phyloP scores from a whole-genome alignment of 2,329 filamentous ascomycete genomes.

The Pochonia chlamydosporia region DNA sequence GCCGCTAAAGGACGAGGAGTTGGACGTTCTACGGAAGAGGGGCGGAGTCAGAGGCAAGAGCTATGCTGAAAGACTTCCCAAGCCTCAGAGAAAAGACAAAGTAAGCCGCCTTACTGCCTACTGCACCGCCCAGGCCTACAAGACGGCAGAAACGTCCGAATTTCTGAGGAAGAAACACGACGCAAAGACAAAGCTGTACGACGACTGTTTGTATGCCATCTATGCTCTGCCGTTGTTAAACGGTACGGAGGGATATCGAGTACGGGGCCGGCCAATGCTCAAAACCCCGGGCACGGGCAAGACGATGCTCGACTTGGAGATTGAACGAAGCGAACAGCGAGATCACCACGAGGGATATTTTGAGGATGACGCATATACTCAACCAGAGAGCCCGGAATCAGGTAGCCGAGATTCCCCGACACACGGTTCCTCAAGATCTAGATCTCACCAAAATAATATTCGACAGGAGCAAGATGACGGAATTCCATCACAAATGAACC shows the following conservation, averaged over 20 bases:
- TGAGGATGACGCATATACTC: slow-evolving; percentile 60
- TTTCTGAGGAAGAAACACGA: slow-evolving; percentile 85
- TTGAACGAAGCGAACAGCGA: slow-evolving; percentile 84
- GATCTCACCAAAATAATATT: slow-evolving; percentile 21
- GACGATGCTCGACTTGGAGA: slow-evolving; percentile 88
- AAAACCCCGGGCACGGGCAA: slow-evolving; percentile 87
- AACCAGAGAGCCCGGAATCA: slow-evolving; percentile 24
- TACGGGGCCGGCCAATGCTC: slow-evolving; percentile 84
- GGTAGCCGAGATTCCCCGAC: slow-evolving; percentile 21
- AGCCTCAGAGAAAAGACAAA: slow-evolving; percentile 80
- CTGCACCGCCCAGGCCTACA: slow-evolving; percentile 91
- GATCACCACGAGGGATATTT: slow-evolving; percentile 92
- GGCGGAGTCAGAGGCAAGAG: slow-evolving; percentile 70
- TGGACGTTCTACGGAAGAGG: slow-evolving; percentile 56
- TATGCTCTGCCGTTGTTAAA: slow-evolving; percentile 88
- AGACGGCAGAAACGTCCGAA: slow-evolving; percentile 78
- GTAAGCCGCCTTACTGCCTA: slow-evolving; percentile 89
- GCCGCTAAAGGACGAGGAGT: slow-evolving; percentile 62
- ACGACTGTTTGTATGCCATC: slow-evolving; percentile 93
- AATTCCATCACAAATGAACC: slow-evolving; percentile 44
- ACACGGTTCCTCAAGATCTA: slow-evolving; percentile 23
- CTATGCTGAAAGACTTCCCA: slow-evolving; percentile 89
- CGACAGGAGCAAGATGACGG: slow-evolving; percentile 33
- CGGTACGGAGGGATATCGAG: slow-evolving; percentile 77
- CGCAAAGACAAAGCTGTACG: slow-evolving; percentile 92